phyloP scores from a whole-genome alignment of 1,139 yeast species.

The Yamadazyma atmosphaerica region DNA sequence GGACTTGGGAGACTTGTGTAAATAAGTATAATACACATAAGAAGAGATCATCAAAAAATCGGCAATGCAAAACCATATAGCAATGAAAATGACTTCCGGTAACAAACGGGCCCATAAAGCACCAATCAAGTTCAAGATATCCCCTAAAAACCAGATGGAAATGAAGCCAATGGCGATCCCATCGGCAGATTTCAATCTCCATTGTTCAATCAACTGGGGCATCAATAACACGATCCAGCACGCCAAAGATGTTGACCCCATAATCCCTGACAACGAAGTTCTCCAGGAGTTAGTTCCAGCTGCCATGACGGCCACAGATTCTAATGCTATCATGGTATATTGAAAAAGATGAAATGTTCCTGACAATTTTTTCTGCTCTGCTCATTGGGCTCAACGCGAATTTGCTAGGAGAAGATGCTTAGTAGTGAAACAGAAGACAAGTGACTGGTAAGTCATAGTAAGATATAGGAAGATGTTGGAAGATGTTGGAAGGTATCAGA shows the following conservation, averaged over 20 bases:
- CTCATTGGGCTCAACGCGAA: no score
- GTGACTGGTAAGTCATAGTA: no score
- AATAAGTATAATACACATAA: slow-evolving; percentile 54
- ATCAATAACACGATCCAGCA: slow-evolving; percentile 81
- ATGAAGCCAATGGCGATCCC: slow-evolving; percentile 76
- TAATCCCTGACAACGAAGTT: slow-evolving; percentile 54
- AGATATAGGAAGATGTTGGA: no score
- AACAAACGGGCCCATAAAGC: slow-evolving; percentile 70
- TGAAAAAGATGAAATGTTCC: no score
- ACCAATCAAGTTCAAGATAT: slow-evolving; percentile 65
- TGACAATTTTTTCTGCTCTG: no score
- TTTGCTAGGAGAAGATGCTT: no score
- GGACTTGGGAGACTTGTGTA: slow-evolving; percentile 33
- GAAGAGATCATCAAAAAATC: slow-evolving; percentile 63
- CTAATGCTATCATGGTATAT: not conserved
- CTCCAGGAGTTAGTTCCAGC: slow-evolving; percentile 23
- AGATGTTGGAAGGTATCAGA: no score
- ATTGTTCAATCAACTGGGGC: slow-evolving; percentile 82
- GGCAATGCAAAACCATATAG: slow-evolving; percentile 74
- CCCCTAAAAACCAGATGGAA: slow-evolving; percentile 73
- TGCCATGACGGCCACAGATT: not conserved
- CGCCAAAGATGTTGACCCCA: slow-evolving; percentile 69
- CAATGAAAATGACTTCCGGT: slow-evolving; percentile 69
- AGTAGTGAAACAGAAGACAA: no score
- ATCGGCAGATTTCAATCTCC: slow-evolving; percentile 75